Evolutionary conservation across 768 basidiomycete genomes (phyloP).

Genomic region (Tubosaeta sp.): DNA sequence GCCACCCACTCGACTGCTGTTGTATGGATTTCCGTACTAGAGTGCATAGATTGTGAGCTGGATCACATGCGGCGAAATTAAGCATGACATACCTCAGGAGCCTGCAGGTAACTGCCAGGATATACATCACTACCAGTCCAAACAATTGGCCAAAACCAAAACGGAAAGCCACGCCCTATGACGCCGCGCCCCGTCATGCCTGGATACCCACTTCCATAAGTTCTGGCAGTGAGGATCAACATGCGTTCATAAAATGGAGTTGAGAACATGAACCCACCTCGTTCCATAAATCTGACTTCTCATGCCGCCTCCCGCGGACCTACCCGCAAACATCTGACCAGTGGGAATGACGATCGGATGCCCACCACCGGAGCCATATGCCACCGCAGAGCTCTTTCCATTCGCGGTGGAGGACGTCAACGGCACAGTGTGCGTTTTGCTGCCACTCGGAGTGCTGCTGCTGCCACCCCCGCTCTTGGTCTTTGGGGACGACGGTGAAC

Average conservation of each 20-base stretch:
- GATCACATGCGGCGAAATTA: not conserved
- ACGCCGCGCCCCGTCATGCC: constrained; percentile 44
- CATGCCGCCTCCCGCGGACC: constrained; percentile 50
- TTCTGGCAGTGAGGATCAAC: constrained; percentile 27
- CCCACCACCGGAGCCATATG: constrained; percentile 35
- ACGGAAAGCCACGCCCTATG: constrained; percentile 51
- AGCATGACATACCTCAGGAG: constrained; percentile 36
- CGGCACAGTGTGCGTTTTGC: constrained; percentile 14
- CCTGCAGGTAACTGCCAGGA: constrained; percentile 32
- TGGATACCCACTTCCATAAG: constrained; percentile 65
- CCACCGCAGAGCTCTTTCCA: constrained; percentile 25
- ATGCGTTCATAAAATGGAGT: not conserved
- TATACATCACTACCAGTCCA: constrained; percentile 37
- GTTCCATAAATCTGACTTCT: constrained; percentile 43
- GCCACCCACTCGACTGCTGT: constrained; percentile 49
- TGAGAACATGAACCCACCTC: constrained; percentile 28
- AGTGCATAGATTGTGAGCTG: constrained; percentile 9
- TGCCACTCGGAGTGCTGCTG: not conserved
- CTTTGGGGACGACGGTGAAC: constrained; percentile 2
- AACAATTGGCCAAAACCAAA: constrained; percentile 61
- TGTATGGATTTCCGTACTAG: constrained; percentile 44
- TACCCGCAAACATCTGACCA: constrained; percentile 44
- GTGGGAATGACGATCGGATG: constrained; percentile 34
- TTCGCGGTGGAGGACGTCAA: constrained; percentile 13
- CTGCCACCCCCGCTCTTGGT: not conserved